A percentile compares a stretch with the other conserved stretches of the same genome.
Conservation (phyloP, 306 rosid genomes). For the Heteromeles arbutifolia region DNA sequence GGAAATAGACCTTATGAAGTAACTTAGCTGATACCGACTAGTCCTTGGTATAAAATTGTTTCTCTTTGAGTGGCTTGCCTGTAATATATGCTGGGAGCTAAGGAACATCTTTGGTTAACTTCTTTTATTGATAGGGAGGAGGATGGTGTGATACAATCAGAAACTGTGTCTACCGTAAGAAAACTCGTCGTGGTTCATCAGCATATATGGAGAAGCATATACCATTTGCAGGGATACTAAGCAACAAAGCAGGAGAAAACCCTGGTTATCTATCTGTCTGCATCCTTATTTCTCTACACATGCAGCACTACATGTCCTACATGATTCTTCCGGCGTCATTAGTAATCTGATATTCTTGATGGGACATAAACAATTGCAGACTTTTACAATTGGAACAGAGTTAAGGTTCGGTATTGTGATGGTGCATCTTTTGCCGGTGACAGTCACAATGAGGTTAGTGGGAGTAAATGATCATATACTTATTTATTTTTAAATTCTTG, state of each 20-base stretch:
- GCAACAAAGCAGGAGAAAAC: constrained; percentile 61
- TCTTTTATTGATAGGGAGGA: constrained; percentile 63
- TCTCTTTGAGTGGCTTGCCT: neutral
- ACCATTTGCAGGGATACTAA: constrained; percentile 71
- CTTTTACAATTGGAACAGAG: constrained; percentile 90
- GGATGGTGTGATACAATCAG: constrained; percentile 87
- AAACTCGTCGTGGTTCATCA: constrained; percentile 68
- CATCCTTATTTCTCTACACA: neutral
- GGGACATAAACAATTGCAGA: constrained; percentile 37
- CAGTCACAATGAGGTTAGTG: constrained; percentile 54
- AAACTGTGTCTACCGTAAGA: constrained; percentile 77
- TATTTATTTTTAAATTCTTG: no score
- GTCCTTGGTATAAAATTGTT: neutral
- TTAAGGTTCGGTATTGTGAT: constrained; percentile 89
- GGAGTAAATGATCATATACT: neutral
- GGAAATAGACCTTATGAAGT: neutral
- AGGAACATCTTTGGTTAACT: neutral
- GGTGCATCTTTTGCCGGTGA: constrained; percentile 95
- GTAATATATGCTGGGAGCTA: neutral
- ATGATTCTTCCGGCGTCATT: neutral
- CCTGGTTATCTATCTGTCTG: constrained; percentile 52
- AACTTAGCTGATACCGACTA: no score
- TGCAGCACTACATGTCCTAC: neutral
- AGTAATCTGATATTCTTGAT: constrained; percentile 8
- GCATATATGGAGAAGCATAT: constrained; percentile 77